Evolutionary conservation across 169 alveolate genomes (phyloP).

Genomic region (Cryptosporidium viatorum): DNA sequence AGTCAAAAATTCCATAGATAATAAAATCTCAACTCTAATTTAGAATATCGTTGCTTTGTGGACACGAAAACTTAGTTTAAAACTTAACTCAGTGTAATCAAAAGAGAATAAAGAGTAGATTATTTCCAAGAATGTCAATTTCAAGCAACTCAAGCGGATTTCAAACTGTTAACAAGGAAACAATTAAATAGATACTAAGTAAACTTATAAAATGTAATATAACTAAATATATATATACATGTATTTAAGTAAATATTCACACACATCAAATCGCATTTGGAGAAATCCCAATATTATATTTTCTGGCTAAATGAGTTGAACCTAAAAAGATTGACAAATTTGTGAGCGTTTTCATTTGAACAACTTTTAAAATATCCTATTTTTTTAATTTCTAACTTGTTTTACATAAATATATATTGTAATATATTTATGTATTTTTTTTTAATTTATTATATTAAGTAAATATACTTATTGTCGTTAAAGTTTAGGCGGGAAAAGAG

Average conservation of each 20-base stretch:
- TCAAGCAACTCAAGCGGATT: background rate
- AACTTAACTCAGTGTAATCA: background rate
- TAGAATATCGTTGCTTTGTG: background rate
- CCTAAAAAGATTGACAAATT: background rate
- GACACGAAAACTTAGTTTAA: too few relatives aligned
- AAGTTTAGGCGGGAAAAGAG: conserved; percentile 24
- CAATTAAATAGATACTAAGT: background rate
- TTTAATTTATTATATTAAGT: background rate
- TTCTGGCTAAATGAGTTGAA: too few relatives aligned
- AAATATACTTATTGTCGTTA: conserved; percentile 7
- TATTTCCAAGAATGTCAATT: too few relatives aligned
- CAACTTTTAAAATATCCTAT: too few relatives aligned
- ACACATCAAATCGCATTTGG: background rate
- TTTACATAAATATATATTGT: too few relatives aligned
- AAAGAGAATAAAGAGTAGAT: background rate
- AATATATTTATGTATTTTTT: background rate
- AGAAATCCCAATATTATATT: too few relatives aligned
- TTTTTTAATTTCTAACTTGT: too few relatives aligned
- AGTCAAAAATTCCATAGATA: background rate
- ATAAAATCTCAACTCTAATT: background rate
- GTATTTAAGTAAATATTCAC: background rate
- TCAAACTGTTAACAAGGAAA: too few relatives aligned
- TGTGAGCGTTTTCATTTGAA: too few relatives aligned
- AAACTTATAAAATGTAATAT: too few relatives aligned
- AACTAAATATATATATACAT: too few relatives aligned